Evolutionary conservation across 164 flowering plant species (phyloP).

Genomic region (Santalum album): DNA sequence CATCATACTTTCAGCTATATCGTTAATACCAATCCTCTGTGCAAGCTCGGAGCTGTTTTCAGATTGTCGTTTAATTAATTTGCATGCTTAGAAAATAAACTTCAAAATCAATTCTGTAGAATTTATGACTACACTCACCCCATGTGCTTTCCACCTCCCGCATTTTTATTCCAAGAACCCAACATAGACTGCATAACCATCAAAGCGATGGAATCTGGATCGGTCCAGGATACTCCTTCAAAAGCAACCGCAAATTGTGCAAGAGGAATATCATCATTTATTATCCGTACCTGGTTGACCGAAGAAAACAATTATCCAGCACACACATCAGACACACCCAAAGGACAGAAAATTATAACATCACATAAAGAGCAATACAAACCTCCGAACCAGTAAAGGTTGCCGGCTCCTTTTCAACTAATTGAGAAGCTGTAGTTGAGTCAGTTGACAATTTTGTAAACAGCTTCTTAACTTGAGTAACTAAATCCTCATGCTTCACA

Average conservation of each 20-base stretch:
- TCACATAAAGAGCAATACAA: slow-evolving; percentile 9
- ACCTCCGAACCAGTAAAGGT: slow-evolving; percentile 98
- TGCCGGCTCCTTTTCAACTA: slow-evolving; percentile 74
- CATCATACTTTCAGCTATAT: slow-evolving; percentile 66
- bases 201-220: slow-evolving; percentile 94
- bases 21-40: slow-evolving; percentile 82
- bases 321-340: not conserved
- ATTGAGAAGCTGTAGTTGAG: slow-evolving; percentile 68
- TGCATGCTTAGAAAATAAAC: slow-evolving; percentile 1
- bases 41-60: slow-evolving; percentile 73
- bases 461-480: slow-evolving; percentile 65
- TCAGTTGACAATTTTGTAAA: slow-evolving; percentile 77
- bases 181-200: slow-evolving; percentile 96
- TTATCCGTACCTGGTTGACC: slow-evolving; percentile 67
- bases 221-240: slow-evolving; percentile 93
- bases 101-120: not conserved
- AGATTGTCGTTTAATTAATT: slow-evolving; percentile 7
- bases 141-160: slow-evolving; percentile 86
- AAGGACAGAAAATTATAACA: not conserved
- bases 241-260: slow-evolving; percentile 98
- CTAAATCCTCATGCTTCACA: slow-evolving; percentile 91
- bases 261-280: slow-evolving; percentile 80
- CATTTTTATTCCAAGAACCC: slow-evolving; percentile 85
- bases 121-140: slow-evolving; percentile 41
- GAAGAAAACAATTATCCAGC: not conserved